Conservation (phyloP, 2,329 filamentous ascomycete species). For the Penicillium sp. region DNA sequence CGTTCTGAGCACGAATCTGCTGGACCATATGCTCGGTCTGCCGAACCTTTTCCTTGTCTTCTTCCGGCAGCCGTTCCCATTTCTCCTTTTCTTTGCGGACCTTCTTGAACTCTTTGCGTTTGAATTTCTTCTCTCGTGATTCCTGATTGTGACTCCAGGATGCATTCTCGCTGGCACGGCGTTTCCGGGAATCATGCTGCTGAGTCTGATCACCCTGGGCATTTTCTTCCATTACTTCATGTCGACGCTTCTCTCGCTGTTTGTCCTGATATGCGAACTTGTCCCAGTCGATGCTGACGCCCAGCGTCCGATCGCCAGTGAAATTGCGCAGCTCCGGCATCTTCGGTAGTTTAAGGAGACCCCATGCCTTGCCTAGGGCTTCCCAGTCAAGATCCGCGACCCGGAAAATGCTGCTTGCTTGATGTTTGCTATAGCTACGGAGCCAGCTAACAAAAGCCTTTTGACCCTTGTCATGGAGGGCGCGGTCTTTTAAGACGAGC, state of each 20-base stretch:
- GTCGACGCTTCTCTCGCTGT: conserved; percentile 59
- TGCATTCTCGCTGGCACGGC: conserved; percentile 54
- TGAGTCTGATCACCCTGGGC: conserved; percentile 36
- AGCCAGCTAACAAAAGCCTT: conserved; percentile 91
- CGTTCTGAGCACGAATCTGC: conserved; percentile 56
- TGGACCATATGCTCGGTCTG: conserved; percentile 61
- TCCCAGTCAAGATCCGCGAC: conserved; percentile 76
- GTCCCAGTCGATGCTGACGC: conserved; percentile 57
- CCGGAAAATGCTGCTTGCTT: conserved; percentile 85
- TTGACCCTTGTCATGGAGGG: conserved; percentile 79
- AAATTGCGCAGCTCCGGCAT: conserved; percentile 86
- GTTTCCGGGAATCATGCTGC: conserved; percentile 46
- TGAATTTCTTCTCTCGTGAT: conserved; percentile 56
- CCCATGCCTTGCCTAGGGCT: conserved; percentile 76
- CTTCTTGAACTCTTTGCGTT: conserved; percentile 59
- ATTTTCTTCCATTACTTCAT: conserved; percentile 48
- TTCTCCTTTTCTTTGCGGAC: conserved; percentile 59
- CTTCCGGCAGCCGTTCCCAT: conserved; percentile 61
- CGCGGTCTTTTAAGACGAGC: conserved; percentile 52
- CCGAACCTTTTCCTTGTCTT: conserved; percentile 57
- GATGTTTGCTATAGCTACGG: conserved; percentile 83
- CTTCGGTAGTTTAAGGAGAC: conserved; percentile 74
- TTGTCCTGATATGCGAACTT: conserved; percentile 67
- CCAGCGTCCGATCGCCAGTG: conserved; percentile 59
- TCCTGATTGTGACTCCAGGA: conserved; percentile 70